A percentile compares a stretch with the other conserved stretches of the same genome.
Conservation (phyloP, 2,329 filamentous ascomycete genomes). For the Beauveria pseudobassiana region DNA sequence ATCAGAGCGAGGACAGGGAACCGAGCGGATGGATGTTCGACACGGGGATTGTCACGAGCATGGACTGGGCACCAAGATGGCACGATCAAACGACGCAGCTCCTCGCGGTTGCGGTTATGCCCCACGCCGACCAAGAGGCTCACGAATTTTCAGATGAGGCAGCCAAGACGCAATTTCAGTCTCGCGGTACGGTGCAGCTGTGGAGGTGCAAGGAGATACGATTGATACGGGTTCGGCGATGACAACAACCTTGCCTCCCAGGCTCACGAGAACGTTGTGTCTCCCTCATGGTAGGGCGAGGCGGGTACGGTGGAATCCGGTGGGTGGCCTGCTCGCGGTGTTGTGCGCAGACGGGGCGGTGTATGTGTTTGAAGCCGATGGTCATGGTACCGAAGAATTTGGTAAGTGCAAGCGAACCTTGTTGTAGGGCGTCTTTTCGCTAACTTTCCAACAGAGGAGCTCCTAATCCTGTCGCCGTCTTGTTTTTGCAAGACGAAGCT, state of each 20-base stretch:
- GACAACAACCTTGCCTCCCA: conserved; percentile 29
- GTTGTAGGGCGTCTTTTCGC: conserved; percentile 11
- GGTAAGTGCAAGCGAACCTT: conserved; percentile 26
- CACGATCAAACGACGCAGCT: conserved; percentile 32
- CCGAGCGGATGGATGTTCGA: conserved; percentile 46
- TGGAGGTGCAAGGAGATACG: conserved; percentile 36
- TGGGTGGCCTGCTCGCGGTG: conserved; percentile 39
- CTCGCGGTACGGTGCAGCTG: conserved; percentile 43
- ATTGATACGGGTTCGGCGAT: conserved; percentile 19
- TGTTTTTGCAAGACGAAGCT: conserved; percentile 40
- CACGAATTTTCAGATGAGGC: conserved; percentile 32
- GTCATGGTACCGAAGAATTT: conserved; percentile 26
- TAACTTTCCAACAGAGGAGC: conserved; percentile 32
- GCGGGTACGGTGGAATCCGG: conserved; percentile 47
- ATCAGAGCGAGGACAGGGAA: conserved; percentile 17
- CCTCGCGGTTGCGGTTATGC: conserved; percentile 44
- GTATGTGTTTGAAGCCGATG: conserved; percentile 37
- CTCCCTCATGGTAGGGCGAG: conserved; percentile 43
- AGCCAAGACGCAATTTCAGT: conserved; percentile 29
- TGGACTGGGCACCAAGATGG: conserved; percentile 43
- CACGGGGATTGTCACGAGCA: conserved; percentile 41
- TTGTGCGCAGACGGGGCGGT: conserved; percentile 45
- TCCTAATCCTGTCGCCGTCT: conserved; percentile 36
- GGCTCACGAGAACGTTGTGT: conserved; percentile 37
- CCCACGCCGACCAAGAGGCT: conserved; percentile 41